phyloP scores from a whole-genome alignment of 768 basidiomycete species.

The Panus rudis region DNA sequence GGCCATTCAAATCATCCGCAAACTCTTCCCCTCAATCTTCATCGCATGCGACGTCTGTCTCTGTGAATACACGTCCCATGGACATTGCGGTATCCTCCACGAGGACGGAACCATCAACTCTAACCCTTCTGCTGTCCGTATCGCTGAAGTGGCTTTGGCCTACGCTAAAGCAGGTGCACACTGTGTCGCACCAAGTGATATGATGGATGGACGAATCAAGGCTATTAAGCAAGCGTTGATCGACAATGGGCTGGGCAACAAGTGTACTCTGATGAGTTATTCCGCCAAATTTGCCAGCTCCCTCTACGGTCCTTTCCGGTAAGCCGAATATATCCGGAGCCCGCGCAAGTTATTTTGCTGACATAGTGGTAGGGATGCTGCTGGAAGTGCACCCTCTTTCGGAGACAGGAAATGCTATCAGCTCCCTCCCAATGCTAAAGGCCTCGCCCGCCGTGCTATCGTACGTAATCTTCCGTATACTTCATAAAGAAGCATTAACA shows the following conservation, averaged over 20 bases:
- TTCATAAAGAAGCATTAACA: slow-evolving; percentile 1
- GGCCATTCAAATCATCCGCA: slow-evolving; percentile 73
- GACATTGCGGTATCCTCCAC: slow-evolving; percentile 85
- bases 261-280: slow-evolving; percentile 92
- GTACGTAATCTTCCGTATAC: slow-evolving; percentile 43
- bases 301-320: slow-evolving; percentile 96
- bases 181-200: slow-evolving; percentile 97
- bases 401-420: slow-evolving; percentile 98
- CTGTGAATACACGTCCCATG: slow-evolving; percentile 99
- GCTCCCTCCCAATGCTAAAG: slow-evolving; percentile 81
- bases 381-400: slow-evolving; percentile 90
- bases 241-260: slow-evolving; percentile 77
- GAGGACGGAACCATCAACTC: slow-evolving; percentile 73
- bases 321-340: slow-evolving; percentile 12
- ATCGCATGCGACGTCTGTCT: slow-evolving; percentile 95
- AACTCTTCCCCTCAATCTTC: slow-evolving; percentile 77
- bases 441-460: slow-evolving; percentile 88
- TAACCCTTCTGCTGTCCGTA: slow-evolving; percentile 72
- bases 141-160: slow-evolving; percentile 85
- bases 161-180: slow-evolving; percentile 97
- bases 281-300: slow-evolving; percentile 96
- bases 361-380: slow-evolving; percentile 69
- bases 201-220: slow-evolving; percentile 97
- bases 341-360: background rate
- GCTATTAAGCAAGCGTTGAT: slow-evolving; percentile 85